Evolutionary conservation across 75 land plant genomes (phyloP).

Genomic region (Adiantum capillusveneris): DNA sequence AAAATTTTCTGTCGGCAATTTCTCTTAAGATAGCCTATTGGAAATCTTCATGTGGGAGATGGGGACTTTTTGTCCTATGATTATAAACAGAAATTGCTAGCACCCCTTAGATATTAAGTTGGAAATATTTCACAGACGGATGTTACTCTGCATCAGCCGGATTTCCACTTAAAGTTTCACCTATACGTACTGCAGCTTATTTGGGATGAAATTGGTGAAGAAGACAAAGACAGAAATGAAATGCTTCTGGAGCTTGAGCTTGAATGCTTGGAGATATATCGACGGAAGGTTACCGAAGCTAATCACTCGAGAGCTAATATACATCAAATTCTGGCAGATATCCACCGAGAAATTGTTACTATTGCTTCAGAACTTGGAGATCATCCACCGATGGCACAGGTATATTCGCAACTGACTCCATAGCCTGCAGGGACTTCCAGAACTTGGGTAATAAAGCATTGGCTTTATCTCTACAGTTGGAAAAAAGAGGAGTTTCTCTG

Average conservation of each 20-base stretch:
- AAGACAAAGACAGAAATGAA: slow-evolving; percentile 55
- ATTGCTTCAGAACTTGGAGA: slow-evolving; percentile 79
- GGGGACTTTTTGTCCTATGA: no score
- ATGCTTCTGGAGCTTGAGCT: slow-evolving; percentile 55
- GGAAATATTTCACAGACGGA: no score
- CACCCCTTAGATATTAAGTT: no score
- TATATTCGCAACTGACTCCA: neutral
- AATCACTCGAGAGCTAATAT: slow-evolving; percentile 50
- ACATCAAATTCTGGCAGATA: slow-evolving; percentile 57
- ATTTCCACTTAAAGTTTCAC: no score
- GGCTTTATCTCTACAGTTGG: slow-evolving; percentile 19
- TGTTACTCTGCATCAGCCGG: no score
- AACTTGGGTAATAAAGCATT: neutral
- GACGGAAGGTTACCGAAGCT: slow-evolving; percentile 71
- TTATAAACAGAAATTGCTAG: no score
- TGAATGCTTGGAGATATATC: slow-evolving; percentile 66
- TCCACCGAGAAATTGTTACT: slow-evolving; percentile 72
- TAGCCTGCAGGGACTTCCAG: no score
- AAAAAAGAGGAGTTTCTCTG: slow-evolving; percentile 36
- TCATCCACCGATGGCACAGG: slow-evolving; percentile 17
- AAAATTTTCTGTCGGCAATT: no score
- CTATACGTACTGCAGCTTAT: slow-evolving; percentile 62
- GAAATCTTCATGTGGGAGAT: no score
- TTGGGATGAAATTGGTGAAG: slow-evolving; percentile 88
- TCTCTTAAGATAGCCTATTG: no score